Conservation (phyloP, 2,329 filamentous ascomycete genomes). For the Tolypocladium nubicola region DNA sequence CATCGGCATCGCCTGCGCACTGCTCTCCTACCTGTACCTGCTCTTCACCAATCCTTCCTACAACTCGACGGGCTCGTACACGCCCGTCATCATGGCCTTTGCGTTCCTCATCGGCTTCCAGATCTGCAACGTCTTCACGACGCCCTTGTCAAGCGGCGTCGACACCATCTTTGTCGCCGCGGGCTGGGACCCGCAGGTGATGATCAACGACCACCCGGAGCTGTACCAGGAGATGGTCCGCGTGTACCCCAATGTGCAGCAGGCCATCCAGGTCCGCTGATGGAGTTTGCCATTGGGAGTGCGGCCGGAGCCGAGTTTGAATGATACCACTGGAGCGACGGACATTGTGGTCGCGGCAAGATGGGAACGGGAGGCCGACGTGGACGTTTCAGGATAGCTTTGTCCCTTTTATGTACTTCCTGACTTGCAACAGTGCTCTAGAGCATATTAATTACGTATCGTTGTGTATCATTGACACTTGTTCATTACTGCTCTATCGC, state of each 20-base stretch:
- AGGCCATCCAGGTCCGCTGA: slow-evolving; percentile 46
- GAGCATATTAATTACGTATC: background rate
- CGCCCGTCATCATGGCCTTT: slow-evolving; percentile 71
- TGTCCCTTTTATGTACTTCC: background rate
- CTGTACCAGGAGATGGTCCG: slow-evolving; percentile 69
- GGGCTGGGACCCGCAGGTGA: slow-evolving; percentile 58
- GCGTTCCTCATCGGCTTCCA: slow-evolving; percentile 85
- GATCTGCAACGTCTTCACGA: slow-evolving; percentile 81
- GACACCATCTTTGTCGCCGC: slow-evolving; percentile 83
- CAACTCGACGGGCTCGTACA: slow-evolving; percentile 58
- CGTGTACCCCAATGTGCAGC: slow-evolving; percentile 76
- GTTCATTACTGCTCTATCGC: background rate
- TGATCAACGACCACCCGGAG: slow-evolving; percentile 73
- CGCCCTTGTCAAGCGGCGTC: slow-evolving; percentile 77
- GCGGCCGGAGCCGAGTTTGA: background rate
- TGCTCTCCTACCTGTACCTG: slow-evolving; percentile 82
- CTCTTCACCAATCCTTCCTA: slow-evolving; percentile 71
- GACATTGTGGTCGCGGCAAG: background rate
- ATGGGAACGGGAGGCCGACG: no score
- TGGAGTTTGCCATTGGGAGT: background rate
- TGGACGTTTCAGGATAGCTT: background rate
- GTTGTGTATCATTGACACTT: background rate
- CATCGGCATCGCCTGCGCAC: slow-evolving; percentile 70
- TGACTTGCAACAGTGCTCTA: background rate
- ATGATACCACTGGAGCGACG: background rate